Conservation (phyloP, 805 yeast genomes). For the Saccharomycopsis selenospora region DNA sequence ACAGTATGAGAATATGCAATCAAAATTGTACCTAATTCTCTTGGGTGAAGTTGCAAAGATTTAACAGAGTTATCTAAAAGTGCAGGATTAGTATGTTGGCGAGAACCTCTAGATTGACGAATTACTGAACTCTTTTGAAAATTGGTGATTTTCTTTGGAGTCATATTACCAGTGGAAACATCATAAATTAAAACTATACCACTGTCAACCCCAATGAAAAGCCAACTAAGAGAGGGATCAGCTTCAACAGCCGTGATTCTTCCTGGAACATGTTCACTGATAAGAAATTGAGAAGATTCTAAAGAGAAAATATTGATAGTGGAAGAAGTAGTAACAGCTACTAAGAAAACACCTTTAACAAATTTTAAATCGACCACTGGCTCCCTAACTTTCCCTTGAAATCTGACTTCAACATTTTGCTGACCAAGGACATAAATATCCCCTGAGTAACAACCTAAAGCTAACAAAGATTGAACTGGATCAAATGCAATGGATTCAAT, state of each 20-base stretch:
- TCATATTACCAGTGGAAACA: constrained; percentile 64
- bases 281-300: constrained; percentile 51
- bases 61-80: constrained; percentile 40
- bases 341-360: constrained; percentile 74
- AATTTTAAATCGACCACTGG: constrained; percentile 54
- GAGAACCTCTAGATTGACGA: background rate
- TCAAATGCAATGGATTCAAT: constrained; percentile 70
- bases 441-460: constrained; percentile 66
- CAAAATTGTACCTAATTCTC: constrained; percentile 75
- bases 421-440: constrained; percentile 79
- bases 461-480: constrained; percentile 81
- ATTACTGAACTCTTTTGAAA: constrained; percentile 49
- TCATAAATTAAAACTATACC: constrained; percentile 72
- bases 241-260: constrained; percentile 60
- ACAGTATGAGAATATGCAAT: constrained; percentile 68
- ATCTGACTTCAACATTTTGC: constrained; percentile 63
- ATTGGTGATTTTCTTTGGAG: constrained; percentile 63
- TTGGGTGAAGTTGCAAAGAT: constrained; percentile 73
- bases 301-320: constrained; percentile 65
- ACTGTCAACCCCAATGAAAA: constrained; percentile 69
- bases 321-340: constrained; percentile 58
- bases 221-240: constrained; percentile 88
- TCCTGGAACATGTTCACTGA: constrained; percentile 55
- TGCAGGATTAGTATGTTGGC: background rate
- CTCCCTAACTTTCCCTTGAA: constrained; percentile 44